Percentiles rank a stretch among this genome's conserved stretches.
These are phyloP conservation scores for Herpetomonas tarakana DNA, from an alignment of 208 protist genomes.

Conservation along the genomic window DNA sequence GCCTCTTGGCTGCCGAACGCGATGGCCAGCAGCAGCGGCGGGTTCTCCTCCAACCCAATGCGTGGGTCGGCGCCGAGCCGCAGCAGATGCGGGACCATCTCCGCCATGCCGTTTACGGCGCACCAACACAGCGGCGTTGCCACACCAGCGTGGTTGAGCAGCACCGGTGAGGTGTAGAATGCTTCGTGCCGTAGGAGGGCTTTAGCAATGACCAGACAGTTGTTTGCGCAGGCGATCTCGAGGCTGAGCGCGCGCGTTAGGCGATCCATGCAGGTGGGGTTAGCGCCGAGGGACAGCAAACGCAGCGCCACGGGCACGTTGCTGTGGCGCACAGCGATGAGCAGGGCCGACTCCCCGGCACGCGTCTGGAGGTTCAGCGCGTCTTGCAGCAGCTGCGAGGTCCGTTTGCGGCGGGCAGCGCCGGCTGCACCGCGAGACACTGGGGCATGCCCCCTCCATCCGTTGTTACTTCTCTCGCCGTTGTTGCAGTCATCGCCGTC, in stretches of 20 bases:
- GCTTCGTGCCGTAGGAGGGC: conserved; percentile 33
- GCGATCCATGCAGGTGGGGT: conserved; percentile 61
- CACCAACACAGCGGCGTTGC: conserved; percentile 80
- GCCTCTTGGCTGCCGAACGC: conserved; percentile 60
- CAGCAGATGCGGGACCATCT: conserved; percentile 53
- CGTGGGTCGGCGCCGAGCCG: conserved; percentile 50
- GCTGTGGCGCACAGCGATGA: conserved; percentile 57
- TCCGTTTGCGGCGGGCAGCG: conserved; percentile 14
- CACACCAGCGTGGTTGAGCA: conserved; percentile 72
- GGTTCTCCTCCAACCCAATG: conserved; percentile 53
- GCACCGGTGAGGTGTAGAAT: conserved; percentile 39
- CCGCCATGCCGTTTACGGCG: conserved; percentile 67
- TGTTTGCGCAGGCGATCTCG: conserved; percentile 74
- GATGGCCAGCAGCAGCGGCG: conserved; percentile 67
- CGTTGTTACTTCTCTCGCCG: too few species aligned
- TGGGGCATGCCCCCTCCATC: too few species aligned
- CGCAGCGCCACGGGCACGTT: conserved; percentile 50
- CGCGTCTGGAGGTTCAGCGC: conserved; percentile 65
- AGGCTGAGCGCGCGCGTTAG: conserved; percentile 58
- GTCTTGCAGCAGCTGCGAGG: conserved; percentile 15
- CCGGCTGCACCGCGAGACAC: neutral
- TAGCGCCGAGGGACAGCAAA: conserved; percentile 60
- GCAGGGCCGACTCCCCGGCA: conserved; percentile 60
- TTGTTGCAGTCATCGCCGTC: conserved; percentile 5
- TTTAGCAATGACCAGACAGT: conserved; percentile 49